Evolutionary conservation across 2,329 filamentous ascomycete genomes (phyloP).

Genomic region (Simplicillium sp.): DNA sequence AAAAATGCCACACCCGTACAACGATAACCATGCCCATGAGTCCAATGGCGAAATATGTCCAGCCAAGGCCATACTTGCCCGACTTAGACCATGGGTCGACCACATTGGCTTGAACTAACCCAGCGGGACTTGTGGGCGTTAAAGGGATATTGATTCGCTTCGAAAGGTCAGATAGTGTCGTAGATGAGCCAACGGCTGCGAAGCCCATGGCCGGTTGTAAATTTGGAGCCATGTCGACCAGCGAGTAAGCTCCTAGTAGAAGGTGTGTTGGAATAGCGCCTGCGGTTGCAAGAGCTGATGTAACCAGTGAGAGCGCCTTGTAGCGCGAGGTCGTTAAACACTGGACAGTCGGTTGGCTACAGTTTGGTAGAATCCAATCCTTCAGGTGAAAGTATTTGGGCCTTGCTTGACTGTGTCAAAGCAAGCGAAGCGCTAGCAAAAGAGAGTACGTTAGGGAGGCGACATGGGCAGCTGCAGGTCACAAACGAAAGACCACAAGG

Average conservation of each 20-base stretch:
- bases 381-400: too few species aligned
- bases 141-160: constrained; percentile 53
- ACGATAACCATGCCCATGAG: constrained; percentile 58
- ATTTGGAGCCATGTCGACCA: constrained; percentile 30
- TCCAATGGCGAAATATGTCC: constrained; percentile 78
- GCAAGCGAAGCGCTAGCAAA: neutral
- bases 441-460: constrained; percentile 3
- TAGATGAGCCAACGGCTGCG: constrained; percentile 21
- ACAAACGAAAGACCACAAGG: constrained; percentile 10
- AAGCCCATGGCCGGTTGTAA: constrained; percentile 19
- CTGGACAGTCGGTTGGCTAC: too few species aligned
- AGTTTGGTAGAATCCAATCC: too few species aligned
- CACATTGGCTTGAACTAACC: constrained; percentile 51
- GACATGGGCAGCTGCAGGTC: constrained; percentile 3
- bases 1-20: constrained; percentile 75
- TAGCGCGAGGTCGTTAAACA: too few species aligned
- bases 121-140: constrained; percentile 49
- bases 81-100: constrained; percentile 74
- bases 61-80: constrained; percentile 78
- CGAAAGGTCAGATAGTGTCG: constrained; percentile 26
- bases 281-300: constrained; percentile 1
- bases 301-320: neutral
- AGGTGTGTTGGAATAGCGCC: neutral
- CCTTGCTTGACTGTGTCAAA: too few species aligned
- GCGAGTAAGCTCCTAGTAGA: neutral